A percentile compares a stretch with the other conserved stretches of the same genome.
These are phyloP conservation scores for Citrus maxima DNA, from an alignment of 345 rosid species.

Conservation along the genomic window DNA sequence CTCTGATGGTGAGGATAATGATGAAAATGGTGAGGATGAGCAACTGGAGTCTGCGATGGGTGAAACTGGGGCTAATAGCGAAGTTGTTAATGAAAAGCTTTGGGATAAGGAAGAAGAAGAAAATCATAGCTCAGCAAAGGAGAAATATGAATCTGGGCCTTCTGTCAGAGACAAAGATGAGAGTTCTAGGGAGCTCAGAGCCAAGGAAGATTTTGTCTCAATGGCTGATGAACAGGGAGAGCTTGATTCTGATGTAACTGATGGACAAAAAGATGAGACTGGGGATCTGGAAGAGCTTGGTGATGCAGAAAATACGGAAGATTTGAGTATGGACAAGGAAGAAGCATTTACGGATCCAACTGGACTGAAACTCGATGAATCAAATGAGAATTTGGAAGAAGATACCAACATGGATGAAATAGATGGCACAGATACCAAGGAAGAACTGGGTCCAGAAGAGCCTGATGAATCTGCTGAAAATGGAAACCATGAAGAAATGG, in stretches of 20 bases:
- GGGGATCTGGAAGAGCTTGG: conserved; percentile 43
- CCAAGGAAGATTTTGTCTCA: conserved; percentile 60
- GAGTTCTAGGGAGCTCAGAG: conserved; percentile 69
- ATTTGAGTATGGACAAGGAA: conserved; percentile 52
- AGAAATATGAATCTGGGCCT: conserved; percentile 79
- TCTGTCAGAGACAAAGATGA: conserved; percentile 55
- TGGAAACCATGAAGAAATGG: conserved; percentile 36
- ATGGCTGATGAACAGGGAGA: conserved; percentile 44
- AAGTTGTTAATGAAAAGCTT: conserved; percentile 71
- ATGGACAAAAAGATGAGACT: conserved; percentile 39
- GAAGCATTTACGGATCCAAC: conserved; percentile 63
- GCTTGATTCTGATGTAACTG: conserved; percentile 37
- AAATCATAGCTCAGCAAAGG: conserved; percentile 40
- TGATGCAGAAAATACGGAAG: conserved; percentile 52
- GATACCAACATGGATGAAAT: conserved; percentile 47
- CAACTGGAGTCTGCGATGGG: conserved; percentile 77
- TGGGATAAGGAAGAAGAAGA: conserved; percentile 68
- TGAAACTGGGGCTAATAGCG: conserved; percentile 66
- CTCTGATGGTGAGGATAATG: conserved; percentile 59
- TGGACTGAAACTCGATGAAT: conserved; percentile 55
- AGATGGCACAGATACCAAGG: conserved; percentile 42
- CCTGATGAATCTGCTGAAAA: conserved; percentile 40
- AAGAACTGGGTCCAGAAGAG: conserved; percentile 46
- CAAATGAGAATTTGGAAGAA: conserved; percentile 42
- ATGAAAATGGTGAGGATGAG: conserved; percentile 55